Evolutionary conservation across 306 rosid genomes (phyloP).

Genomic region (Cucurbita pepo): DNA sequence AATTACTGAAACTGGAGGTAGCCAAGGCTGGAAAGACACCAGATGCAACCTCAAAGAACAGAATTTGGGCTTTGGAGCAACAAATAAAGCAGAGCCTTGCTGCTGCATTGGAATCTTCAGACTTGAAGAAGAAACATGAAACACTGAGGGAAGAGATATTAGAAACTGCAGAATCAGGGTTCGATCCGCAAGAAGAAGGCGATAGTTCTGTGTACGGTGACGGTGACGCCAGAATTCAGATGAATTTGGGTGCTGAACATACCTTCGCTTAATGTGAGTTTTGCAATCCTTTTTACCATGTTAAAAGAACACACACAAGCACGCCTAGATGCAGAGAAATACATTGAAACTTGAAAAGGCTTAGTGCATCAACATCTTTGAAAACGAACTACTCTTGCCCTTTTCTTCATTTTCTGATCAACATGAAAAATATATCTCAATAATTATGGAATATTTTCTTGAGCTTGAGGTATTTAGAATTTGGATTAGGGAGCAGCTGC

Average conservation of each 20-base stretch:
- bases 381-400: neutral
- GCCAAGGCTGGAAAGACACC: constrained; percentile 53
- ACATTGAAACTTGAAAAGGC: neutral
- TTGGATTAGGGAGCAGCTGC: neutral
- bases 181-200: constrained; percentile 6
- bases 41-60: constrained; percentile 35
- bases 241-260: constrained; percentile 28
- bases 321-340: neutral
- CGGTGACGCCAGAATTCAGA: constrained; percentile 18
- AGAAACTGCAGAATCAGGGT: constrained; percentile 17
- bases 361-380: neutral
- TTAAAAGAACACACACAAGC: neutral
- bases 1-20: constrained; percentile 47
- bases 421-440: neutral
- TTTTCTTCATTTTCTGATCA: neutral
- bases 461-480: neutral
- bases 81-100: constrained; percentile 46
- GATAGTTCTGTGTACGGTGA: constrained; percentile 17
- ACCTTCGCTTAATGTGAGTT: constrained; percentile 50
- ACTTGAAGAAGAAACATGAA: constrained; percentile 53
- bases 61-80: constrained; percentile 47
- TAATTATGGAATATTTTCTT: neutral
- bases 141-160: constrained; percentile 35
- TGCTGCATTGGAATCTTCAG: constrained; percentile 41
- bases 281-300: neutral